phyloP scores from a whole-genome alignment of 2,329 filamentous ascomycete genomes.

The Dactylellina drechsleri region DNA sequence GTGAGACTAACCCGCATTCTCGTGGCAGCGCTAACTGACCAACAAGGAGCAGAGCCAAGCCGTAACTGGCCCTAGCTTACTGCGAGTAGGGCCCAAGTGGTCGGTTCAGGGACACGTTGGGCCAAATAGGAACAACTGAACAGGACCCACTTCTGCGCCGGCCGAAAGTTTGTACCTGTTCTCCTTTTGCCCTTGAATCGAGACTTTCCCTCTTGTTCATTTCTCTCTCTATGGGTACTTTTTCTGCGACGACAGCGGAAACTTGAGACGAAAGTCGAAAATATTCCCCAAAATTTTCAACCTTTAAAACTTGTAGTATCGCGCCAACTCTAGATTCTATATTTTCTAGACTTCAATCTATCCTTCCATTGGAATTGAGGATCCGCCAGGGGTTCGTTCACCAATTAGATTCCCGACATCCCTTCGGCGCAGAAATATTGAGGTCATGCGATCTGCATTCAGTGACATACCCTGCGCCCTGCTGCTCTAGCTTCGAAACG shows the following conservation, averaged over 20 bases:
- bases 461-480: slow-evolving; percentile 28
- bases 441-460: slow-evolving; percentile 54
- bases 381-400: not conserved
- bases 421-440: slow-evolving; percentile 23
- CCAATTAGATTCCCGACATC: not conserved
- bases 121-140: slow-evolving; percentile 14
- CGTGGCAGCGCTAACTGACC: slow-evolving; percentile 21
- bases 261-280: not conserved
- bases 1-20: slow-evolving; percentile 17
- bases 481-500: slow-evolving; percentile 43
- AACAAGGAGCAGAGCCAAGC: slow-evolving; percentile 6
- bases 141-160: slow-evolving; percentile 25
- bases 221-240: not conserved
- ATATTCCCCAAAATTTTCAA: not conserved
- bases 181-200: slow-evolving; percentile 15
- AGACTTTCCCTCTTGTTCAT: not conserved
- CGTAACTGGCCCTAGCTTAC: not conserved
- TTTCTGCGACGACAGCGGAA: not conserved
- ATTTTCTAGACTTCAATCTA: not conserved
- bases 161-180: slow-evolving; percentile 10
- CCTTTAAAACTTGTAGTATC: not conserved
- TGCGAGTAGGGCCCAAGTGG: slow-evolving; percentile 16
- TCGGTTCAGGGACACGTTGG: slow-evolving; percentile 53
- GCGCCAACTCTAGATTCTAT: not conserved
- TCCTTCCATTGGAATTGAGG: not conserved